These are phyloP conservation scores for Fragilaria crotonensis DNA, from an alignment of 108 stramenopile species.

Conservation along the genomic window DNA sequence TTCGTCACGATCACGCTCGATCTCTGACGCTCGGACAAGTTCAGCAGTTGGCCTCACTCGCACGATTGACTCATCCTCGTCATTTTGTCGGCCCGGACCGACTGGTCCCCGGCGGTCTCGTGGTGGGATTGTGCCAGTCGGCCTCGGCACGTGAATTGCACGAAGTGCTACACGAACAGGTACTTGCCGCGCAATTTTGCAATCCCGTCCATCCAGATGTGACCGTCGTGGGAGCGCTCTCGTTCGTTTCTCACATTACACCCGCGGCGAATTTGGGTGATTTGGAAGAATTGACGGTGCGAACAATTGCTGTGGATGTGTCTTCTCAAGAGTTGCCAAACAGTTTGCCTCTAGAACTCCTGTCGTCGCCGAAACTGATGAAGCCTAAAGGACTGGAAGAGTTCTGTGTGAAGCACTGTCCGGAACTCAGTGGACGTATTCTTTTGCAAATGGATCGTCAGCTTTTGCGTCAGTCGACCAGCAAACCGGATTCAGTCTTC, in stretches of 20 bases:
- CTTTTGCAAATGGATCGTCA: slow-evolving; percentile 65
- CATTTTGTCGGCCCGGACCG: slow-evolving; percentile 77
- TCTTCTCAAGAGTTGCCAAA: neutral
- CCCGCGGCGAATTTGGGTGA: slow-evolving; percentile 54
- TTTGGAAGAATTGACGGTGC: slow-evolving; percentile 52
- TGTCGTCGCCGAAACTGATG: slow-evolving; percentile 37
- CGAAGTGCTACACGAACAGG: slow-evolving; percentile 79
- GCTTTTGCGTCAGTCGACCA: slow-evolving; percentile 64
- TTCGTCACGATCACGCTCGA: slow-evolving; percentile 55
- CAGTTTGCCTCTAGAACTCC: slow-evolving; percentile 54
- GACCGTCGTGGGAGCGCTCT: slow-evolving; percentile 19
- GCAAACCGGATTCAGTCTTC: slow-evolving; percentile 50
- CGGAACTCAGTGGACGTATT: slow-evolving; percentile 58
- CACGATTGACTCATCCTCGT: slow-evolving; percentile 71
- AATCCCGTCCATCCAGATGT: slow-evolving; percentile 78
- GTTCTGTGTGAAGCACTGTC: slow-evolving; percentile 57
- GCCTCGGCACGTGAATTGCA: slow-evolving; percentile 76
- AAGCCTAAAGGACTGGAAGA: slow-evolving; percentile 59
- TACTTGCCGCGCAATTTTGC: slow-evolving; percentile 59
- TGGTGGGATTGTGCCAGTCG: slow-evolving; percentile 55
- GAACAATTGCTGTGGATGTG: slow-evolving; percentile 77
- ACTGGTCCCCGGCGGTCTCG: slow-evolving; percentile 71
- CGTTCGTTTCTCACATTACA: slow-evolving; percentile 35
- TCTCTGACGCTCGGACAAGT: slow-evolving; percentile 61
- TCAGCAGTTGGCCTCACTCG: slow-evolving; percentile 72